A percentile compares a stretch with the other conserved stretches of the same genome.
Conservation (phyloP, 495 filamentous ascomycete species). For the Penicillium riverlandense region DNA sequence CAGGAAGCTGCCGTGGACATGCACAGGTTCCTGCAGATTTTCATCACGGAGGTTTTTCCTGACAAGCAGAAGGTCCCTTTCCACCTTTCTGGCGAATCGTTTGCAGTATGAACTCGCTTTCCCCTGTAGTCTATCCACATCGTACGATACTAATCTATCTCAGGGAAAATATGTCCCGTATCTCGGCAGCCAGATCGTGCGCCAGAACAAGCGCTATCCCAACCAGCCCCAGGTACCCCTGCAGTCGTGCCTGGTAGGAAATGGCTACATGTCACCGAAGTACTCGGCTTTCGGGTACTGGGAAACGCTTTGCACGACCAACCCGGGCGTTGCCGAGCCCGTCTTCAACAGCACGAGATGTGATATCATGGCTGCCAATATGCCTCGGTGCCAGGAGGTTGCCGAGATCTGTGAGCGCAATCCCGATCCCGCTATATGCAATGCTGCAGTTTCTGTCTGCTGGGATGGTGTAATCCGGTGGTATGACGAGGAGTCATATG, state of each 20-base stretch:
- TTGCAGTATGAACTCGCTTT: slow-evolving; percentile 19
- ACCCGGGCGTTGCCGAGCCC: slow-evolving; percentile 28
- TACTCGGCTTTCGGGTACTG: slow-evolving; percentile 32
- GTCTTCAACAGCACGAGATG: slow-evolving; percentile 37
- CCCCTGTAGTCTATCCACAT: too few relatives aligned
- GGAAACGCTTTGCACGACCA: slow-evolving; percentile 39
- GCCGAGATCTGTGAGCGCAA: slow-evolving; percentile 16
- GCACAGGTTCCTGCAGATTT: slow-evolving; percentile 34
- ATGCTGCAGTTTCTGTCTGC: slow-evolving; percentile 19
- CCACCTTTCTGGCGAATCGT: slow-evolving; percentile 28
- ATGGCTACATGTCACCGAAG: slow-evolving; percentile 29
- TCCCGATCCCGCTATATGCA: slow-evolving; percentile 24
- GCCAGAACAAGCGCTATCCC: slow-evolving; percentile 26
- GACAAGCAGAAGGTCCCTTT: slow-evolving; percentile 16
- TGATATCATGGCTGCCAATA: slow-evolving; percentile 33
- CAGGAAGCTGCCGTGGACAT: slow-evolving; percentile 26
- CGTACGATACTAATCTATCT: slow-evolving; percentile 1
- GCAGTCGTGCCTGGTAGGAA: slow-evolving; percentile 31
- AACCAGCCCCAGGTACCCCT: slow-evolving; percentile 21
- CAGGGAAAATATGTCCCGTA: slow-evolving; percentile 33
- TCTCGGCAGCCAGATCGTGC: slow-evolving; percentile 26
- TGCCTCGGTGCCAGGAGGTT: slow-evolving; percentile 35
- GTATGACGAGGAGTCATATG: slow-evolving; percentile 27
- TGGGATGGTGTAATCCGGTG: slow-evolving; percentile 21
- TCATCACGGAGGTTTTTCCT: slow-evolving; percentile 33